Conservation (phyloP, 2,329 filamentous ascomycete genomes). For the Purpureocillium takamizusanense region DNA sequence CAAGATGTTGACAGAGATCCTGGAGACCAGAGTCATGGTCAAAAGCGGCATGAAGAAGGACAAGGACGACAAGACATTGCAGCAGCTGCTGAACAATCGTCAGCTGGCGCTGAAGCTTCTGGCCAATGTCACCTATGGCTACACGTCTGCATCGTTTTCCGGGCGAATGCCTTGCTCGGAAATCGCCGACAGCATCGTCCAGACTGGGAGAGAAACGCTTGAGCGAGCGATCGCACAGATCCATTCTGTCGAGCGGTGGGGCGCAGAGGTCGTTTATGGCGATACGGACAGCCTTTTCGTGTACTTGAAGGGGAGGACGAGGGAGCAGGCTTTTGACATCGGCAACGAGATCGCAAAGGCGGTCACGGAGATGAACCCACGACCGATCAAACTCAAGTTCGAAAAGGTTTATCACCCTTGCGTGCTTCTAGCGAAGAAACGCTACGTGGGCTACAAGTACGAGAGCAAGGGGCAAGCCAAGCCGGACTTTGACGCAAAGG, state of each 20-base stretch:
- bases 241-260: conserved; percentile 79
- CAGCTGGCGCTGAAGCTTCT: conserved; percentile 92
- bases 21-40: conserved; percentile 95
- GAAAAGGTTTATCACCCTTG: conserved; percentile 98
- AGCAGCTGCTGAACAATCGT: conserved; percentile 83
- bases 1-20: conserved; percentile 92
- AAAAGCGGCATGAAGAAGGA: conserved; percentile 94
- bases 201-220: conserved; percentile 88
- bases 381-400: conserved; percentile 91
- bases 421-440: conserved; percentile 89
- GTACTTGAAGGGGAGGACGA: conserved; percentile 76
- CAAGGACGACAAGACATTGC: conserved; percentile 77
- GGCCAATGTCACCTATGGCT: conserved; percentile 98
- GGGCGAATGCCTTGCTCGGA: conserved; percentile 97
- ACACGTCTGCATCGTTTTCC: conserved; percentile 93
- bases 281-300: conserved; percentile 96
- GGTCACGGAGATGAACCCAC: conserved; percentile 82
- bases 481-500: conserved; percentile 94
- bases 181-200: conserved; percentile 96
- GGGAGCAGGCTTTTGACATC: conserved; percentile 82
- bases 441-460: conserved; percentile 97
- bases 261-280: conserved; percentile 93
- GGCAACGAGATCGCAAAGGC: conserved; percentile 85
- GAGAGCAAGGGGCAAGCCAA: conserved; percentile 65
- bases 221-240: conserved; percentile 91